Conservation (phyloP, 441 rosid genomes). For the Gossypium davidsonii region DNA sequence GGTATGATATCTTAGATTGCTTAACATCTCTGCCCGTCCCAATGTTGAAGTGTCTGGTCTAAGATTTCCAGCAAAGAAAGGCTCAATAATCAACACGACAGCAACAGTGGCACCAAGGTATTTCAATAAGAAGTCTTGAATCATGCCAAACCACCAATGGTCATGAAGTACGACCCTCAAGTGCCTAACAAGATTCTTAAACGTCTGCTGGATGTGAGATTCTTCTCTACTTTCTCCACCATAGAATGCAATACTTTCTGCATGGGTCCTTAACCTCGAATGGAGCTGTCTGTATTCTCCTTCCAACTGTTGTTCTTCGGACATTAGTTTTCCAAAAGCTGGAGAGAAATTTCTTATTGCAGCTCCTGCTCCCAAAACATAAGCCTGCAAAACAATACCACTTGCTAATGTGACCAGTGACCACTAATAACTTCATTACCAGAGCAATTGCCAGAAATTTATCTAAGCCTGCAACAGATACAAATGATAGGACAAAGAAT, state of each 20-base stretch:
- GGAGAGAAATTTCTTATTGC: constrained; percentile 89
- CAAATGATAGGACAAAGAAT: constrained; percentile 16
- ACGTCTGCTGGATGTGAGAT: constrained; percentile 85
- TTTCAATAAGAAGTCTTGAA: constrained; percentile 93
- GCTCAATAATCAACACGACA: constrained; percentile 88
- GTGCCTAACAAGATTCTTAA: constrained; percentile 68
- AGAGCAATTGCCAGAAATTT: background rate
- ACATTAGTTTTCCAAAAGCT: constrained; percentile 92
- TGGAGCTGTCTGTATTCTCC: constrained; percentile 97
- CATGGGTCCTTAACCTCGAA: constrained; percentile 96
- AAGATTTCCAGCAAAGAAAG: constrained; percentile 89
- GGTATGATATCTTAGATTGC: constrained; percentile 99
- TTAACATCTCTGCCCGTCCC: constrained; percentile 96
- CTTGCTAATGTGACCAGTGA: constrained; percentile 16
- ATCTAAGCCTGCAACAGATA: background rate
- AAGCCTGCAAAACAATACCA: constrained; percentile 50
- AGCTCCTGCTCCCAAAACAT: constrained; percentile 91
- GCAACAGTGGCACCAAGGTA: constrained; percentile 99
- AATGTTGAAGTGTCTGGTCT: constrained; percentile 86
- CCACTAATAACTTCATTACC: constrained; percentile 2
- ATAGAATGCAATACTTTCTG: constrained; percentile 98
- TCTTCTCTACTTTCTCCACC: constrained; percentile 94
- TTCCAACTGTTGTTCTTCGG: constrained; percentile 91
- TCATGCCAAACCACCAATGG: constrained; percentile 99
- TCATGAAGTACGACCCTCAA: constrained; percentile 77